Conservation (phyloP, 2,329 filamentous ascomycete genomes). For the Akanthomyces lecanii region DNA sequence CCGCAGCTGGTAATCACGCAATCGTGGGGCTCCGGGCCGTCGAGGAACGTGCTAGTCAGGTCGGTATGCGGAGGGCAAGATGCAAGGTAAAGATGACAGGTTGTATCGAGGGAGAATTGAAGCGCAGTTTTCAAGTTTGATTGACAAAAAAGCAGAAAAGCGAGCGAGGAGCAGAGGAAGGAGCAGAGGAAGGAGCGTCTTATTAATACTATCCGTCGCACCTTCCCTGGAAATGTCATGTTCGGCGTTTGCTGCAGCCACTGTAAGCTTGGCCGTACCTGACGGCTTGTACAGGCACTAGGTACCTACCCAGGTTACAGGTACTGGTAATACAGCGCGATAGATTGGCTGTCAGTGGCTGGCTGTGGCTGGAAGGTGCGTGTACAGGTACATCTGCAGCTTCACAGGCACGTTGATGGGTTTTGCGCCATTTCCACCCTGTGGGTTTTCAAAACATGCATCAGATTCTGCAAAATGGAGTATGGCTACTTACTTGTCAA, state of each 20-base stretch:
- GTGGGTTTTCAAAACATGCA: not conserved
- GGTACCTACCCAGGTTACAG: too few species aligned
- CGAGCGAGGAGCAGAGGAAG: not conserved
- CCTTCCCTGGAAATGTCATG: constrained; percentile 15
- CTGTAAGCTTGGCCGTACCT: not conserved
- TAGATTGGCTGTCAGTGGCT: not conserved
- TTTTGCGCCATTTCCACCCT: not conserved
- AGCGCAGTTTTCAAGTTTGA: not conserved
- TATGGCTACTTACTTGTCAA: not conserved
- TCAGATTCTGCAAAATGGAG: not conserved
- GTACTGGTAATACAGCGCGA: not conserved
- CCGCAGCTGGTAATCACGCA: constrained; percentile 26
- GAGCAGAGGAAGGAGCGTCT: not conserved
- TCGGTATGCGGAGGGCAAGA: not conserved
- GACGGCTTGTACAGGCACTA: not conserved
- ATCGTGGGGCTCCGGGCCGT: constrained; percentile 28
- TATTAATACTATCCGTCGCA: not conserved
- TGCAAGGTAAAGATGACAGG: not conserved
- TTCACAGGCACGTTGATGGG: not conserved
- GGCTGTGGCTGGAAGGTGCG: not conserved
- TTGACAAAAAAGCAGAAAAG: not conserved
- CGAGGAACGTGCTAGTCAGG: constrained; percentile 7
- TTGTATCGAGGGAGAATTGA: not conserved
- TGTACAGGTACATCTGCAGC: constrained; percentile 4
- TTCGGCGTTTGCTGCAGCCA: not conserved